These are phyloP conservation scores for Chlorencoelia australis DNA, from an alignment of 2,329 filamentous ascomycete genomes.

Conservation along the genomic window DNA sequence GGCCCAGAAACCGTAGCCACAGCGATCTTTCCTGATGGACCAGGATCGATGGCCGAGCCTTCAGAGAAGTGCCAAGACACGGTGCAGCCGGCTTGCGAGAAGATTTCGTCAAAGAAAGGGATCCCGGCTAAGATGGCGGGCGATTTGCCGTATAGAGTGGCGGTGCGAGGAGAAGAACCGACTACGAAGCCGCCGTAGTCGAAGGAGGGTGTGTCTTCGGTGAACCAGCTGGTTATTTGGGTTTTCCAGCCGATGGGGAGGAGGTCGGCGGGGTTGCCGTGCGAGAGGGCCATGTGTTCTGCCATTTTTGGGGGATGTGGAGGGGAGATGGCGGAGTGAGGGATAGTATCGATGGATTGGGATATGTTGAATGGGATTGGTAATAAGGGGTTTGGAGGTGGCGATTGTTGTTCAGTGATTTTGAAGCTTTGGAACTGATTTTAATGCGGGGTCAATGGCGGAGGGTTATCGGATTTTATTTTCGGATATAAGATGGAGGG, in stretches of 20 bases:
- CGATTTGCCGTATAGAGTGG: conserved; percentile 61
- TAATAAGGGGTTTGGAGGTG: no score
- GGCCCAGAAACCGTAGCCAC: conserved; percentile 81
- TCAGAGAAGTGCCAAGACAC: conserved; percentile 81
- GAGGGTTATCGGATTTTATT: no score
- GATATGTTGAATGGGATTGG: no score
- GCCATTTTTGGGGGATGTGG: no score
- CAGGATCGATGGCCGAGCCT: conserved; percentile 57
- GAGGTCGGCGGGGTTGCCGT: conserved; percentile 58
- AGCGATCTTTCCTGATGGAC: conserved; percentile 39
- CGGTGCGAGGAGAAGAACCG: conserved; percentile 54
- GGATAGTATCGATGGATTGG: no score
- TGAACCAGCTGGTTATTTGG: conserved; percentile 73
- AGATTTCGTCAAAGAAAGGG: conserved; percentile 93
- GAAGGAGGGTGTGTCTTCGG: conserved; percentile 92
- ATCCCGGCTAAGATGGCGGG: conserved; percentile 77
- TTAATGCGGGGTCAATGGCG: no score
- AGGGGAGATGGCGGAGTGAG: no score
- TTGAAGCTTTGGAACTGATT: no score
- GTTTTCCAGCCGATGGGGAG: conserved; percentile 79
- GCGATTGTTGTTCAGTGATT: no score
- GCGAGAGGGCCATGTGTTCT: conserved; percentile 28
- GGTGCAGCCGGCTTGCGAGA: conserved; percentile 79
- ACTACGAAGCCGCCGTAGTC: conserved; percentile 98
- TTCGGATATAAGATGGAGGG: no score